Evolutionary conservation across 208 protist genomes (phyloP).

Genomic region (Balamuthia mandrillaris): DNA sequence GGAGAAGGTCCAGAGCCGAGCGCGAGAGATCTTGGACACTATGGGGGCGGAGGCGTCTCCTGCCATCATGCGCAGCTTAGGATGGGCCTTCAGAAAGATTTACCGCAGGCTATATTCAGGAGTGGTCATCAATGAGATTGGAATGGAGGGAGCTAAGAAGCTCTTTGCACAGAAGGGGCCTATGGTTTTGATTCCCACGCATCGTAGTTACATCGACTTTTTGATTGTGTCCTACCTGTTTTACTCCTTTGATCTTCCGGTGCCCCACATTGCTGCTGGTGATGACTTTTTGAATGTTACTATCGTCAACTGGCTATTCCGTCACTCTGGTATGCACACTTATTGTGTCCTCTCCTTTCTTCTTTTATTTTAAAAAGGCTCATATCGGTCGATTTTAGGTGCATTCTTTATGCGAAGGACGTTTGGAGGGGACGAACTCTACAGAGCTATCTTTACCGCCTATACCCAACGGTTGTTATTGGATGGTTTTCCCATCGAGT

Average conservation of each 20-base stretch:
- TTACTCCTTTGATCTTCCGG: slow-evolving; percentile 41
- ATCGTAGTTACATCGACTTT: slow-evolving; percentile 62
- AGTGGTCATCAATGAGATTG: slow-evolving; percentile 24
- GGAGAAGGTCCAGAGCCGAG: not conserved
- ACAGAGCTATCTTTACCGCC: slow-evolving; percentile 52
- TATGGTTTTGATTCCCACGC: slow-evolving; percentile 56
- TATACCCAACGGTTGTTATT: slow-evolving; percentile 51
- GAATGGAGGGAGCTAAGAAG: slow-evolving; percentile 5
- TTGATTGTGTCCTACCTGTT: slow-evolving; percentile 57
- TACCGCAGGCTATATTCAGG: slow-evolving; percentile 14
- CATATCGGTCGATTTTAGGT: slow-evolving; percentile 9
- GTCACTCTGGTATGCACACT: slow-evolving; percentile 7
- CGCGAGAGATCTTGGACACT: not conserved
- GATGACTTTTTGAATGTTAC: slow-evolving; percentile 59
- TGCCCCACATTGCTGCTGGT: slow-evolving; percentile 55
- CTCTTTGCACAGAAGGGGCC: not conserved
- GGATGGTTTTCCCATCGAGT: slow-evolving; percentile 49
- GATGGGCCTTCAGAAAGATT: slow-evolving; percentile 25
- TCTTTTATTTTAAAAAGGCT: not conserved
- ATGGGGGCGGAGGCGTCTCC: slow-evolving; percentile 30
- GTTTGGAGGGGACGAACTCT: slow-evolving; percentile 55
- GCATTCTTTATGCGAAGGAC: slow-evolving; percentile 59
- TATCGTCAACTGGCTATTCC: slow-evolving; percentile 47
- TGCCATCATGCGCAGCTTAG: not conserved
- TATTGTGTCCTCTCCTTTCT: not conserved